phyloP scores from a whole-genome alignment of 176 grass and related monocot species.

The Hyparrhenia diplandra region DNA sequence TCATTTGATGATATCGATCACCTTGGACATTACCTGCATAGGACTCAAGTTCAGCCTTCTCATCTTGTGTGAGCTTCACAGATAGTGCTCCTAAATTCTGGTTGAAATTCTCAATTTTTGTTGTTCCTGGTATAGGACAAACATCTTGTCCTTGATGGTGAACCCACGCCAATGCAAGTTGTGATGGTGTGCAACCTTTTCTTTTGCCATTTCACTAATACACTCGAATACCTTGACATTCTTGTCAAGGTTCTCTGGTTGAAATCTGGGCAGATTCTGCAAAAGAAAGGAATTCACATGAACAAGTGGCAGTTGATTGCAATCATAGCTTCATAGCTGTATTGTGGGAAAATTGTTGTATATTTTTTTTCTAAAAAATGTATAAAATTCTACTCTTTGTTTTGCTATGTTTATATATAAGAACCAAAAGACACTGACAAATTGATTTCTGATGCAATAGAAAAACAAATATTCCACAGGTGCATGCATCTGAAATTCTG shows the following conservation, averaged over 20 bases:
- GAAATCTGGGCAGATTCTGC: slow-evolving; percentile 1
- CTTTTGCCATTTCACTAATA: slow-evolving; percentile 6
- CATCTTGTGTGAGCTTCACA: background rate
- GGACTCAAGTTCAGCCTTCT: slow-evolving; percentile 22
- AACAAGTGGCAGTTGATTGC: background rate
- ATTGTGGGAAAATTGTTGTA: too few species aligned
- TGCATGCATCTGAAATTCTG: background rate
- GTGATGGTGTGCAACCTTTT: slow-evolving; percentile 17
- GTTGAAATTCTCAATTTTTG: background rate
- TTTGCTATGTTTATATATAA: too few species aligned
- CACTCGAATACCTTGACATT: slow-evolving; percentile 5
- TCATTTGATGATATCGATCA: background rate
- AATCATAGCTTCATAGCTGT: background rate
- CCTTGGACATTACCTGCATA: background rate
- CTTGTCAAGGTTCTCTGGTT: slow-evolving; percentile 9
- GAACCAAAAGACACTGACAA: too few species aligned
- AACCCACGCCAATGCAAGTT: background rate
- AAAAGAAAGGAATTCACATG: background rate
- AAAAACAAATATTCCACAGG: background rate
- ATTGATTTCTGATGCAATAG: too few species aligned
- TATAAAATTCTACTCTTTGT: too few species aligned
- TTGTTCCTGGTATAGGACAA: background rate
- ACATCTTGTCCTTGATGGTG: slow-evolving; percentile 17
- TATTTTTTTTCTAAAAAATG: too few species aligned
- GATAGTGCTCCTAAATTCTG: background rate